A percentile compares a stretch with the other conserved stretches of the same genome.
Evolutionary conservation across 345 rosid species (phyloP).

Genomic region (Carallia brachiata): DNA sequence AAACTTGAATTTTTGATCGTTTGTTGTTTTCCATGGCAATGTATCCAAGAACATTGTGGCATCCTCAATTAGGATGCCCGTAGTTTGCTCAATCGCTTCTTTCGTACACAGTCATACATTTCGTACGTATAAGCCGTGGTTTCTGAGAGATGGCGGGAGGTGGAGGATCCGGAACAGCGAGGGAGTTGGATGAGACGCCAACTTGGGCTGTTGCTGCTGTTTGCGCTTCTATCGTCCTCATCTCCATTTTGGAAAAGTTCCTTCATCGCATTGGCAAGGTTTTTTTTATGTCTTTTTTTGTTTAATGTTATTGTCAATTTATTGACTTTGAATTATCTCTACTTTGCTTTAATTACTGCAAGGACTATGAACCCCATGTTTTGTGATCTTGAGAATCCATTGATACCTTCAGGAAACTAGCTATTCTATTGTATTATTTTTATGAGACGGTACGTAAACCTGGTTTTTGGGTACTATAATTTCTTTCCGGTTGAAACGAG

Average conservation of each 20-base stretch:
- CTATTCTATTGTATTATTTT: too few relatives aligned
- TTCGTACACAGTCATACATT: too few relatives aligned
- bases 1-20: too few relatives aligned
- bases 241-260: slow-evolving; percentile 69
- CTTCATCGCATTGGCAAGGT: slow-evolving; percentile 65
- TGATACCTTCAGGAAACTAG: not conserved
- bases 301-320: not conserved
- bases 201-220: slow-evolving; percentile 92
- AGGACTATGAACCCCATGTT: too few relatives aligned
- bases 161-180: slow-evolving; percentile 32
- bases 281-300: not conserved
- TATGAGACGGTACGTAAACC: too few relatives aligned
- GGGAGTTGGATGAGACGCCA: slow-evolving; percentile 91
- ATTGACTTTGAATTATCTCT: not conserved
- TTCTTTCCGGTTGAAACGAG: too few relatives aligned
- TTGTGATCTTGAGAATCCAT: not conserved
- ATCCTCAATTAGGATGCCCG: too few relatives aligned
- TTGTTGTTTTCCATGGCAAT: too few relatives aligned
- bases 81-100: too few relatives aligned
- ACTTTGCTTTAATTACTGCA: not conserved
- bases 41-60: too few relatives aligned
- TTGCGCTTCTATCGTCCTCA: slow-evolving; percentile 55
- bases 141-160: slow-evolving; percentile 50
- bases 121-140: not conserved
- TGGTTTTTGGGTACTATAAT: too few relatives aligned